Base-by-base conservation (phyloP, 2,329 filamentous ascomycete species). In the Neofusicoccum ribis region DNA sequence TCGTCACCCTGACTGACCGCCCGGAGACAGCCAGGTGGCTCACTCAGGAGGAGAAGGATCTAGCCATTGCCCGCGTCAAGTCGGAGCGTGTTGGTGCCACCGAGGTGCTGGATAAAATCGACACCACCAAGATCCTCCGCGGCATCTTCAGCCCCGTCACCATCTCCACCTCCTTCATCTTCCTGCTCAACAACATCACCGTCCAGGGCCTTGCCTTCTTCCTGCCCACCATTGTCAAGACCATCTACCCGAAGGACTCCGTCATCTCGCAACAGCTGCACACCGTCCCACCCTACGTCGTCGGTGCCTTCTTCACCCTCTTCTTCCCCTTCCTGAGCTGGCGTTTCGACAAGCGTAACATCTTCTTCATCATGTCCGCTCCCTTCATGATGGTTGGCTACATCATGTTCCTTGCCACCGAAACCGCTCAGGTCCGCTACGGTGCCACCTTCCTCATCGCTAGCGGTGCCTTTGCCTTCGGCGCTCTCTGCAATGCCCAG, bases 151-250 rank as follows among this genome's bases (percentile, higher is more conserved):
- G 82, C 68, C 89, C 89, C 0, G 82, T 89, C 41, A 87, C 86
- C 0, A 69, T 90, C 0, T 76, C 76, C 8, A 88, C 84, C 0
- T 74, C 85, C 0, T 77, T 87, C 68, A 83, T 89, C 69, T 89
- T 89, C 77, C 76, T 89, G 0, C 81, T 89, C 64, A 82, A 88
- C 80, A 90, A 89, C 76, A 85, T 91, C 72, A 91, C 89, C 0
- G 88, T 91, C 2, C 88, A 91, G 72, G 88, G 89, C 3, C 79
- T 91, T 3, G 86, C 86, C 1, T 90, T 91, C 80, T 91, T 91
- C 75, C 79, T 84, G 0, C 89, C 89, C 0, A 91, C 89, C 0
- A 91, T 92, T 67, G 87, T 92, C 47, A 77, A 78, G 49, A 89
- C 85, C 5, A 91, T 92, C 69, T 91, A 91, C 70, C 86, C 87